Percentiles rank a stretch among this genome's conserved stretches.
phyloP scores from a whole-genome alignment of 139 green algal genomes.

The Ulvella scutata region DNA sequence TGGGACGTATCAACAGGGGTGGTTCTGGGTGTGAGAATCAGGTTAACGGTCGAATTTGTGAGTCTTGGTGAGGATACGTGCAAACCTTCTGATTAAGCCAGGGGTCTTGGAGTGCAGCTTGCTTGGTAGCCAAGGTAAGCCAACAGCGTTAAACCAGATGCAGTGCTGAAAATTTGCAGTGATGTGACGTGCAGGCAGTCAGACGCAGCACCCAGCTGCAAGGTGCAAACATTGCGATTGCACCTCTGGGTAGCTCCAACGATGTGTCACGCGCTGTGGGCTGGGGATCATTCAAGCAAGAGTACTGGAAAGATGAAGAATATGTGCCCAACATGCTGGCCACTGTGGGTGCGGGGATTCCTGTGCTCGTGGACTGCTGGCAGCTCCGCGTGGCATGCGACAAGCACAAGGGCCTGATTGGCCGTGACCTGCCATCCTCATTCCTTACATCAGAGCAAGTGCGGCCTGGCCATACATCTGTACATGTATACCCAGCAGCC shows the following conservation, averaged over 20 bases:
- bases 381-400: not conserved
- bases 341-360: not conserved
- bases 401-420: not conserved
- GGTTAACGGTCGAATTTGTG: not conserved
- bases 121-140: not conserved
- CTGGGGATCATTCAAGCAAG: conserved; percentile 1
- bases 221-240: not conserved
- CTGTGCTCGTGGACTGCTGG: not conserved
- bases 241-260: not conserved
- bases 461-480: too few relatives aligned
- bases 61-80: not conserved
- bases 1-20: not conserved
- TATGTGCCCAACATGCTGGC: not conserved
- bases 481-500: too few relatives aligned
- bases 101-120: not conserved
- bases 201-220: not conserved
- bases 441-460: not conserved
- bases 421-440: not conserved
- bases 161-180: not conserved
- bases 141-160: not conserved
- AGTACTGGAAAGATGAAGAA: not conserved
- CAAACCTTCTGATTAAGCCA: not conserved
- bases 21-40: not conserved
- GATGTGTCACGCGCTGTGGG: not conserved
- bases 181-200: not conserved